Evolutionary conservation across 2,329 filamentous ascomycete genomes (phyloP).

Genomic region (Zymoseptoria ardabiliae): DNA sequence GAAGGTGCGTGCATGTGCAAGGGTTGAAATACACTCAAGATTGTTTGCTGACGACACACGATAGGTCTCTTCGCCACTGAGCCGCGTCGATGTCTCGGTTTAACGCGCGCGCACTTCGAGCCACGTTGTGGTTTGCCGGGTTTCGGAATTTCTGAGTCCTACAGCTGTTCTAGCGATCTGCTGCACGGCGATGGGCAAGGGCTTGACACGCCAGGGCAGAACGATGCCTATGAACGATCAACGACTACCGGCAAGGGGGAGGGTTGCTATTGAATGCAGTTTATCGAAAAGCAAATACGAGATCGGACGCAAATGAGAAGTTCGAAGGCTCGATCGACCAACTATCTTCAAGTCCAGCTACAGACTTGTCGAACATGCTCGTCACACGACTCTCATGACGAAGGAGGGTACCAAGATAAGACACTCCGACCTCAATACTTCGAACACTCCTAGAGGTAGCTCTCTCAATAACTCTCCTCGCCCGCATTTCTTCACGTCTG

Average conservation of each 20-base stretch:
- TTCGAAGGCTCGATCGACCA: background rate
- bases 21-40: background rate
- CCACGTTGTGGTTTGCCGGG: background rate
- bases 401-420: background rate
- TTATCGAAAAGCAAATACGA: background rate
- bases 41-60: slow-evolving; percentile 5
- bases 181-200: background rate
- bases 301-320: background rate
- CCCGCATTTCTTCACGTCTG: background rate
- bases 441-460: background rate
- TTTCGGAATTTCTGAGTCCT: background rate
- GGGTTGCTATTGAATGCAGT: background rate
- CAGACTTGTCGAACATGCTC: background rate
- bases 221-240: background rate
- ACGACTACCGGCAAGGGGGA: background rate
- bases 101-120: background rate
- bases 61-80: slow-evolving; percentile 24
- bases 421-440: background rate
- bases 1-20: slow-evolving; percentile 13
- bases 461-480: background rate
- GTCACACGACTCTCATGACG: background rate
- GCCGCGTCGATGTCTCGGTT: background rate
- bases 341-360: background rate
- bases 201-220: background rate
- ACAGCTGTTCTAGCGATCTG: background rate